A percentile compares a stretch with the other conserved stretches of the same genome.
Evolutionary conservation across 1,284 basidiomycete species (phyloP).

Genomic region (Cryptococcus jaspeensis): DNA sequence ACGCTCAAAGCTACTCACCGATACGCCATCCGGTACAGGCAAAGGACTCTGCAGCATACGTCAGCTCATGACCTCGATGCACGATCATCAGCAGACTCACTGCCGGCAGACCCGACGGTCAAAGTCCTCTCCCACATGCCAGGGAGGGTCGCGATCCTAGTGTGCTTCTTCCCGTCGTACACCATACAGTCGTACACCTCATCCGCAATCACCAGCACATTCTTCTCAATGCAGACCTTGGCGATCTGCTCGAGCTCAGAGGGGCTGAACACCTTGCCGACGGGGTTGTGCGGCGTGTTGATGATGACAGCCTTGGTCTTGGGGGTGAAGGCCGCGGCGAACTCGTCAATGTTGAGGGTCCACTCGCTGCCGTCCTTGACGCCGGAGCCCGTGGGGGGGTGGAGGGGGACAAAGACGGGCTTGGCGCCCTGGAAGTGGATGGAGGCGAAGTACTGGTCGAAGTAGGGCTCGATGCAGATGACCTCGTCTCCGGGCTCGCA

Average conservation of each 20-base stretch:
- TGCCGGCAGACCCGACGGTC: constrained; percentile 76
- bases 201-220: constrained; percentile 89
- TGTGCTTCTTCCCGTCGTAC: constrained; percentile 82
- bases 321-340: constrained; percentile 76
- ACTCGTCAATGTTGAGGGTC: constrained; percentile 80
- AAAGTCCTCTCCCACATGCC: constrained; percentile 98
- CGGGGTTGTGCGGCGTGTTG: constrained; percentile 94
- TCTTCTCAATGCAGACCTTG: constrained; percentile 82
- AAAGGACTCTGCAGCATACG: constrained; percentile 70
- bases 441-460: constrained; percentile 92
- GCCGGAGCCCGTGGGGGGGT: constrained; percentile 66
- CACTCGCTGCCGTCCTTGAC: constrained; percentile 71
- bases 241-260: constrained; percentile 82
- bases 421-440: constrained; percentile 90
- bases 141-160: constrained; percentile 85
- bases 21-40: constrained; percentile 97
- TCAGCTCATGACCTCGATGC: constrained; percentile 5
- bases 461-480: constrained; percentile 97
- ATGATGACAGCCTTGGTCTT: constrained; percentile 89
- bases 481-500: constrained; percentile 90
- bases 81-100: constrained; percentile 52
- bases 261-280: constrained; percentile 89
- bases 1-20: constrained; percentile 55
- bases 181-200: constrained; percentile 99
- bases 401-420: constrained; percentile 91